phyloP scores from a whole-genome alignment of 495 filamentous ascomycete species.

The Choiromyces venosus region DNA sequence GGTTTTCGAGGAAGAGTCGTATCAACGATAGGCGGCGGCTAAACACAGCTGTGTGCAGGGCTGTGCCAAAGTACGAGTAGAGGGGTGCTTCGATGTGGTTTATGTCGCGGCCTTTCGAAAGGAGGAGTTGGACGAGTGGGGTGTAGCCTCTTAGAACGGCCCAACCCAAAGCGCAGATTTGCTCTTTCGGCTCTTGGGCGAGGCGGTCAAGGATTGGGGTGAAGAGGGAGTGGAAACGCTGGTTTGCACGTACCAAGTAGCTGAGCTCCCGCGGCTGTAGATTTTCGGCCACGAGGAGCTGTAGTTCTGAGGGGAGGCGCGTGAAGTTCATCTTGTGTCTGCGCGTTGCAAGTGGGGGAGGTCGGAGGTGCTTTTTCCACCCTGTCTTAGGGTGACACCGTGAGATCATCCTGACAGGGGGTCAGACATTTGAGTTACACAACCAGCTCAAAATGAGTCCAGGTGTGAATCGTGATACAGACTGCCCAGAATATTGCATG shows the following conservation, averaged over 20 bases:
- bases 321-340: too few relatives aligned
- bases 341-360: too few relatives aligned
- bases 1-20: neutral
- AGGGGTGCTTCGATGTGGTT: neutral
- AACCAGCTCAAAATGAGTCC: too few relatives aligned
- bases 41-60: constrained; percentile 17
- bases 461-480: too few relatives aligned
- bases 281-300: constrained; percentile 10
- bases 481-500: too few relatives aligned
- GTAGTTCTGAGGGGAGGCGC: constrained; percentile 23
- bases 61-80: constrained; percentile 5
- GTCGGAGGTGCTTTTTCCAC: too few relatives aligned
- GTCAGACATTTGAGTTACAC: too few relatives aligned
- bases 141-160: constrained; percentile 8
- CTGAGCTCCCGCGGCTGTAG: constrained; percentile 7
- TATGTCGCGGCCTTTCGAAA: neutral
- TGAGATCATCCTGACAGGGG: too few relatives aligned
- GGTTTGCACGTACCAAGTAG: constrained; percentile 11
- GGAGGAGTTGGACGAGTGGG: constrained; percentile 14
- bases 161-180: constrained; percentile 26
- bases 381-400: too few relatives aligned
- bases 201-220: constrained; percentile 12
- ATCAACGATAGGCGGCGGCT: constrained; percentile 6
- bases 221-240: neutral
- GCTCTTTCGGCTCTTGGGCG: constrained; percentile 1